Conservation (phyloP, 192 early-diverging fungal genomes). For the Linderina pennispora region DNA sequence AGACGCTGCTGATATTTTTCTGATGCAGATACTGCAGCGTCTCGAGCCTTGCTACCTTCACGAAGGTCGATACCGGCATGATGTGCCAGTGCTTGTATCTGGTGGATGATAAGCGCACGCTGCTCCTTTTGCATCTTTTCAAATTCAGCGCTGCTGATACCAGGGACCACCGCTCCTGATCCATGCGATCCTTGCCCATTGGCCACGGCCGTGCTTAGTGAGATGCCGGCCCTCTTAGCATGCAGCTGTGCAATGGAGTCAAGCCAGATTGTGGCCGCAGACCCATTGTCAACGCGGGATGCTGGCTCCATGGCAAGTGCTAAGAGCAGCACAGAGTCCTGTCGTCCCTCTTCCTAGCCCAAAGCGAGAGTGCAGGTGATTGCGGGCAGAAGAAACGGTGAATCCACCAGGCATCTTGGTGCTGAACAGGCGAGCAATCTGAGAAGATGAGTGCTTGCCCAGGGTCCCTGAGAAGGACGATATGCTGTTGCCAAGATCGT, state of each 20-base stretch:
- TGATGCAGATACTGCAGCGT: constrained; percentile 52
- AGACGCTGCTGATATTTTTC: constrained; percentile 63
- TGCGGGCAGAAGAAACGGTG: constrained; percentile 66
- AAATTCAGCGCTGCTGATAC: constrained; percentile 90
- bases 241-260: constrained; percentile 62
- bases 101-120: constrained; percentile 65
- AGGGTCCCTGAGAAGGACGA: constrained; percentile 60
- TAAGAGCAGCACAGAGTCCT: constrained; percentile 70
- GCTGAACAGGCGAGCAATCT: constrained; percentile 68
- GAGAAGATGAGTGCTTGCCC: constrained; percentile 67
- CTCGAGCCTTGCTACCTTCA: constrained; percentile 55
- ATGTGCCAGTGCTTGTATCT: constrained; percentile 78
- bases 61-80: constrained; percentile 76
- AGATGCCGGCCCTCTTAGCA: constrained; percentile 63
- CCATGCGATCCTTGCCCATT: too few relatives aligned
- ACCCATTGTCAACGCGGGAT: constrained; percentile 61
- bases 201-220: constrained; percentile 3
- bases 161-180: too few relatives aligned
- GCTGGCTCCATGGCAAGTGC: constrained; percentile 82
- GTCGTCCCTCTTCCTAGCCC: constrained; percentile 68
- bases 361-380: constrained; percentile 58
- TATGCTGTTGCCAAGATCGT: constrained; percentile 78
- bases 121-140: constrained; percentile 69
- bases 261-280: constrained; percentile 78
- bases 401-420: constrained; percentile 89